Percentiles rank a stretch among this genome's conserved stretches.
phyloP scores from a whole-genome alignment of 2,329 filamentous ascomycete genomes.

The Eutypa lata region DNA sequence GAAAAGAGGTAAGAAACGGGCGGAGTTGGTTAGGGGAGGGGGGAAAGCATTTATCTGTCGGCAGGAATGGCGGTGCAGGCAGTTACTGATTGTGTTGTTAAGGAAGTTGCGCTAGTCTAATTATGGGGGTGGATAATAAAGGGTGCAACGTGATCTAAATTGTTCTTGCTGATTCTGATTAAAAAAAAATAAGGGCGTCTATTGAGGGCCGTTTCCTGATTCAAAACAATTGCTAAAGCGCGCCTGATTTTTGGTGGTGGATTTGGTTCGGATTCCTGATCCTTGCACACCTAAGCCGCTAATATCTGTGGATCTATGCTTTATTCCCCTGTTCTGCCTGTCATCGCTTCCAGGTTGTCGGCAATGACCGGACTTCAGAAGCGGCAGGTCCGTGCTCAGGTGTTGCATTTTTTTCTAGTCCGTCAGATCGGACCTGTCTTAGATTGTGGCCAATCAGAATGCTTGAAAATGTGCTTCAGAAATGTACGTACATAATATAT shows the following conservation, averaged over 20 bases:
- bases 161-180: not conserved
- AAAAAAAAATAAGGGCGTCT: not conserved
- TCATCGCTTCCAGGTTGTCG: not conserved
- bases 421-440: too few relatives aligned
- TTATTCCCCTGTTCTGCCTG: not conserved
- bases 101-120: slow-evolving; percentile 15
- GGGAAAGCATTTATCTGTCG: slow-evolving; percentile 14
- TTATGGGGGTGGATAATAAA: not conserved
- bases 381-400: not conserved
- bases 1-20: slow-evolving; percentile 16
- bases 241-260: not conserved
- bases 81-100: slow-evolving; percentile 27
- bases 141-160: not conserved
- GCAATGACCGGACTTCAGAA: not conserved
- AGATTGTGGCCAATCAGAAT: too few relatives aligned
- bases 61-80: slow-evolving; percentile 23
- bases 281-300: not conserved
- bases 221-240: not conserved
- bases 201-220: slow-evolving; percentile 1
- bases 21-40: slow-evolving; percentile 14
- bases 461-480: too few relatives aligned
- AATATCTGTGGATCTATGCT: not conserved
- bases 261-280: not conserved
- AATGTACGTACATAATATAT: too few relatives aligned
- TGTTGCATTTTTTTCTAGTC: too few relatives aligned